Conservation (phyloP, 495 filamentous ascomycete genomes). For the Bathelium albidoporum region DNA sequence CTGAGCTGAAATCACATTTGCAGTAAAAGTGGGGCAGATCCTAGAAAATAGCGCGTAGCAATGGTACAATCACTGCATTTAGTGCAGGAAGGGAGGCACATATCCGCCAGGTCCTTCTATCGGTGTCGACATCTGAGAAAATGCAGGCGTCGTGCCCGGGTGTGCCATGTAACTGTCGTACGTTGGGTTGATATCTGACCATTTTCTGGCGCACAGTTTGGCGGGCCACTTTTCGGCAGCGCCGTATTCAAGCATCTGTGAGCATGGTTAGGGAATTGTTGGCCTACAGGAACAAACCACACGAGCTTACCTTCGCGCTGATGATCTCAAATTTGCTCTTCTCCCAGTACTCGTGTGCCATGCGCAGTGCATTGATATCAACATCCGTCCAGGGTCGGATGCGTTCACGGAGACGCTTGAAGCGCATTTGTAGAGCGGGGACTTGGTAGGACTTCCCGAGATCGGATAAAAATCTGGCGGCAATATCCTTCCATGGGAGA, state of each 20-base stretch:
- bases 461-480: slow-evolving; percentile 49
- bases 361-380: slow-evolving; percentile 38
- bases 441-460: slow-evolving; percentile 56
- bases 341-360: slow-evolving; percentile 37
- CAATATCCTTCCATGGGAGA: slow-evolving; percentile 60
- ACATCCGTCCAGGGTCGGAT: slow-evolving; percentile 55
- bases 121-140: slow-evolving; percentile 1
- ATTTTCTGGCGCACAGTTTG: slow-evolving; percentile 33
- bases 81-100: slow-evolving; percentile 3
- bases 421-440: slow-evolving; percentile 64
- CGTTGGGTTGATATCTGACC: slow-evolving; percentile 32
- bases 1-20: not conserved
- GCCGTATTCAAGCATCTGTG: slow-evolving; percentile 33
- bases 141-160: not conserved
- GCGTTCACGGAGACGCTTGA: slow-evolving; percentile 54
- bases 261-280: slow-evolving; percentile 9
- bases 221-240: slow-evolving; percentile 34
- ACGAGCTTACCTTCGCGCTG: slow-evolving; percentile 28
- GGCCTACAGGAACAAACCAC: not conserved
- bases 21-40: not conserved
- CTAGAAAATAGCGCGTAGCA: not conserved
- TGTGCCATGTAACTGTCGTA: slow-evolving; percentile 2
- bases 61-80: not conserved
- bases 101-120: not conserved
- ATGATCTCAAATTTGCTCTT: slow-evolving; percentile 38